Evolutionary conservation across 2,329 filamentous ascomycete species (phyloP).

Genomic region (Chrysosporium queenslandicum): DNA sequence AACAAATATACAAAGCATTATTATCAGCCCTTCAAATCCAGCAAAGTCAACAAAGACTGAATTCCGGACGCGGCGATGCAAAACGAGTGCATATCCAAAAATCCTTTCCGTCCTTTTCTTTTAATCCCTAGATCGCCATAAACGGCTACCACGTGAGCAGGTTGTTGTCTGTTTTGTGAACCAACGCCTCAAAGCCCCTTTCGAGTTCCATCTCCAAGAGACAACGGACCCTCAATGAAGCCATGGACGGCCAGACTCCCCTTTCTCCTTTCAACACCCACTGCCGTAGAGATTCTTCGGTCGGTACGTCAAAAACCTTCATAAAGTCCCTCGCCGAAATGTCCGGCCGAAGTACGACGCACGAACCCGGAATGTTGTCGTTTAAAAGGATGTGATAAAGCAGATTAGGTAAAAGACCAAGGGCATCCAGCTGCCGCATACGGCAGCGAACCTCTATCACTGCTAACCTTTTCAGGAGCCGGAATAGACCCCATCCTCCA

Average conservation of each 20-base stretch:
- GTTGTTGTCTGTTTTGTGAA: slow-evolving; percentile 10
- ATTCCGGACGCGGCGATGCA: neutral
- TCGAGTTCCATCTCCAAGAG: slow-evolving; percentile 83
- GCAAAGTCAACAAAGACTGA: no score
- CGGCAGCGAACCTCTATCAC: slow-evolving; percentile 71
- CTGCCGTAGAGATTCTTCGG: slow-evolving; percentile 61
- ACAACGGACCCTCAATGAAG: slow-evolving; percentile 69
- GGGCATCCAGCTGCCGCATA: slow-evolving; percentile 66
- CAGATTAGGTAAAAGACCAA: slow-evolving; percentile 59
- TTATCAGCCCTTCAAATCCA: no score
- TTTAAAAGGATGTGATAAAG: slow-evolving; percentile 71
- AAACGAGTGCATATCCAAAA: neutral
- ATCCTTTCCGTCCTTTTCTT: neutral
- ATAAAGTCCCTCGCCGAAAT: slow-evolving; percentile 63
- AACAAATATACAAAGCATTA: no score
- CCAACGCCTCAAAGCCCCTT: slow-evolving; percentile 68
- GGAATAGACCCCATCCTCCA: slow-evolving; percentile 49
- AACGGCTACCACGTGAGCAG: slow-evolving; percentile 5
- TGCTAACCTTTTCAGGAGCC: slow-evolving; percentile 53
- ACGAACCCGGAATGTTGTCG: slow-evolving; percentile 67
- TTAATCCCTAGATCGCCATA: neutral
- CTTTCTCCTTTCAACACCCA: slow-evolving; percentile 79
- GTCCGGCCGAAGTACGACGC: slow-evolving; percentile 72
- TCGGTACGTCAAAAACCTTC: slow-evolving; percentile 65
- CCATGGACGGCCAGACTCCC: slow-evolving; percentile 83